A percentile compares a stretch with the other conserved stretches of the same genome.
Evolutionary conservation across 2,329 filamentous ascomycete species (phyloP).

Genomic region (Penicillium griseofulvum): DNA sequence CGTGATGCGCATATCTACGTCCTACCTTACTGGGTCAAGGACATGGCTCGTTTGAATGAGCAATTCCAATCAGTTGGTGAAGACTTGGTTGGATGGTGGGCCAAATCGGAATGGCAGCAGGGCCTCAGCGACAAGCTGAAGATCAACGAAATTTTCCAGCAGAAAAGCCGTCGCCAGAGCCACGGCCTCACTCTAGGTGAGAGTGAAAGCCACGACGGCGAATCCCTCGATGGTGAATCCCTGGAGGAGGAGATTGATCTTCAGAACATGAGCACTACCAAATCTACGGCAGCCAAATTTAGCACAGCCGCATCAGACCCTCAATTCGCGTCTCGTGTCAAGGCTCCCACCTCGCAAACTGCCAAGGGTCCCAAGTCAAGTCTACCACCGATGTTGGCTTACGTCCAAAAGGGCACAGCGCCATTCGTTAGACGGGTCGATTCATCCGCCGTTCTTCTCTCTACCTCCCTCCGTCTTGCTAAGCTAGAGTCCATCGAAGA

Average conservation of each 20-base stretch:
- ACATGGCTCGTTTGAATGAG: slow-evolving; percentile 76
- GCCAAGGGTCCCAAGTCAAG: slow-evolving; percentile 1
- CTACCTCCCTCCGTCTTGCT: slow-evolving; percentile 79
- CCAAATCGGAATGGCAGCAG: slow-evolving; percentile 87
- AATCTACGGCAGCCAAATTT: slow-evolving; percentile 28
- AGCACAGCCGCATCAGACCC: slow-evolving; percentile 7
- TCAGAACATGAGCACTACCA: slow-evolving; percentile 54
- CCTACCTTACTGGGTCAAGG: slow-evolving; percentile 85
- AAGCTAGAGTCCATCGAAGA: slow-evolving; percentile 71
- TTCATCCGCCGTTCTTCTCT: slow-evolving; percentile 75
- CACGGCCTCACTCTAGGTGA: slow-evolving; percentile 43
- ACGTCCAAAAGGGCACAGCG: slow-evolving; percentile 63
- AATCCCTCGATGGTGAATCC: slow-evolving; percentile 33
- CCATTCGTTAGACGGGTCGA: slow-evolving; percentile 85
- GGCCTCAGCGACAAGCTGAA: slow-evolving; percentile 76
- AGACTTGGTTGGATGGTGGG: slow-evolving; percentile 92
- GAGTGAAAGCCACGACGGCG: slow-evolving; percentile 36
- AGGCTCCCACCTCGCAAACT: slow-evolving; percentile 19
- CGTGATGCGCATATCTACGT: slow-evolving; percentile 94
- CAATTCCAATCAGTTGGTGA: slow-evolving; percentile 84
- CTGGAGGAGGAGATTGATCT: slow-evolving; percentile 55
- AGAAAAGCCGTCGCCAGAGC: slow-evolving; percentile 24
- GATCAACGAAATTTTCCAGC: slow-evolving; percentile 64
- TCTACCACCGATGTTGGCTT: slow-evolving; percentile 66
- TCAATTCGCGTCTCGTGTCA: slow-evolving; percentile 30